A percentile compares a stretch with the other conserved stretches of the same genome.
Evolutionary conservation across 164 flowering plant species (phyloP).

Genomic region (Chimonanthus praecox): DNA sequence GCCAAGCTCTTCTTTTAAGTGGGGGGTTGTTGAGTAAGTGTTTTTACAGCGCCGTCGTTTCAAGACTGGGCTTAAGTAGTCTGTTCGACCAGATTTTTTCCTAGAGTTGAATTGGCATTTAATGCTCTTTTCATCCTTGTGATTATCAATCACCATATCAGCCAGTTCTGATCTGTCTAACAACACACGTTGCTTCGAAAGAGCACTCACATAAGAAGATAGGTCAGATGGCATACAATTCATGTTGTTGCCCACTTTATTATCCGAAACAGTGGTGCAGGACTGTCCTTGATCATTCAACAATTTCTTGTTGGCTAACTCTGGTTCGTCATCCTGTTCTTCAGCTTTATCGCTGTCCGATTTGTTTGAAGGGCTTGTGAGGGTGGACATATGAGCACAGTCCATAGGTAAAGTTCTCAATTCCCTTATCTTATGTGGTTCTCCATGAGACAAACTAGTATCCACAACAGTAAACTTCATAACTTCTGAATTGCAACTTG

Average conservation of each 20-base stretch:
- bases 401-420: constrained; percentile 49
- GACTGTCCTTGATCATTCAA: constrained; percentile 13
- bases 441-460: constrained; percentile 48
- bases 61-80: constrained; percentile 23
- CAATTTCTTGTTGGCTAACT: constrained; percentile 6
- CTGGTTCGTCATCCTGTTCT: constrained; percentile 21
- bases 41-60: constrained; percentile 24
- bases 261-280: constrained; percentile 2
- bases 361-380: constrained; percentile 17
- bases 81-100: constrained; percentile 21
- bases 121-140: constrained; percentile 15
- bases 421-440: constrained; percentile 30
- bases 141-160: constrained; percentile 3
- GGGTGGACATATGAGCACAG: constrained; percentile 6
- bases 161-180: constrained; percentile 9
- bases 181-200: constrained; percentile 4
- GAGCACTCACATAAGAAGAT: constrained; percentile 5
- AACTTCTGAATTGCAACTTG: constrained; percentile 16
- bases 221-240: neutral
- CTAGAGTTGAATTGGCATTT: constrained; percentile 25
- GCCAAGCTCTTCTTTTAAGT: constrained; percentile 18
- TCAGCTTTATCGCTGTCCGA: constrained; percentile 24
- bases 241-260: neutral
- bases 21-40: constrained; percentile 7
- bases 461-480: constrained; percentile 64